A percentile compares a stretch with the other conserved stretches of the same genome.
Conservation (phyloP, 176 grass and related monocot species). For the Lolium perenne region DNA sequence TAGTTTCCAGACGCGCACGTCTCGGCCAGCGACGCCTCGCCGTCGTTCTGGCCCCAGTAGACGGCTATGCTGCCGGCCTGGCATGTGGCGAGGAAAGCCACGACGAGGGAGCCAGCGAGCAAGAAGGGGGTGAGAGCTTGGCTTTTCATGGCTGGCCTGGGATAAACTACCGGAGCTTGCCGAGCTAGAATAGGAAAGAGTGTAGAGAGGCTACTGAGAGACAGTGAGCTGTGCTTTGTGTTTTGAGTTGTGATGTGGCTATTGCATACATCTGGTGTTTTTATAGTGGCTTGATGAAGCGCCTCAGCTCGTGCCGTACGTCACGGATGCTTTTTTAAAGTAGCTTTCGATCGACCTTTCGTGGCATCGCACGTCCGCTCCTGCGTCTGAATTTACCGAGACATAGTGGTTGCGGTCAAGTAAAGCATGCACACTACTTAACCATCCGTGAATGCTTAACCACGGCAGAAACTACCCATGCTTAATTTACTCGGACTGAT, state of each 20-base stretch:
- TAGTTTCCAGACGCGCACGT: conserved; percentile 61
- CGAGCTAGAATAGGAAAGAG: background rate
- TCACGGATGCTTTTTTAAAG: background rate
- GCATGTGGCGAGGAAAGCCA: conserved; percentile 37
- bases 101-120: conserved; percentile 1
- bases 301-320: background rate
- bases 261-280: background rate
- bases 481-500: background rate
- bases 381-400: conserved; percentile 30
- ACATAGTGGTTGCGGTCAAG: background rate
- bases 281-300: conserved; percentile 27
- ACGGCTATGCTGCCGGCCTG: conserved; percentile 61
- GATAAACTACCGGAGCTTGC: conserved; percentile 3
- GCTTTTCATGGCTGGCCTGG: conserved; percentile 33
- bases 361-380: conserved; percentile 39
- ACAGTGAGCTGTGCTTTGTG: background rate
- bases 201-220: background rate
- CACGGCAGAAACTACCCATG: background rate
- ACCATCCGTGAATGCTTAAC: too few relatives aligned
- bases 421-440: background rate
- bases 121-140: conserved; percentile 1
- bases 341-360: too few relatives aligned
- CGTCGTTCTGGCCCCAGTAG: conserved; percentile 48
- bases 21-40: conserved; percentile 43
- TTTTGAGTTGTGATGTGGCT: background rate